Evolutionary conservation across 2,329 filamentous ascomycete species (phyloP), one percentile per base, ranked within the genome.

Genomic region (Ustilaginoidea virens): DNA sequence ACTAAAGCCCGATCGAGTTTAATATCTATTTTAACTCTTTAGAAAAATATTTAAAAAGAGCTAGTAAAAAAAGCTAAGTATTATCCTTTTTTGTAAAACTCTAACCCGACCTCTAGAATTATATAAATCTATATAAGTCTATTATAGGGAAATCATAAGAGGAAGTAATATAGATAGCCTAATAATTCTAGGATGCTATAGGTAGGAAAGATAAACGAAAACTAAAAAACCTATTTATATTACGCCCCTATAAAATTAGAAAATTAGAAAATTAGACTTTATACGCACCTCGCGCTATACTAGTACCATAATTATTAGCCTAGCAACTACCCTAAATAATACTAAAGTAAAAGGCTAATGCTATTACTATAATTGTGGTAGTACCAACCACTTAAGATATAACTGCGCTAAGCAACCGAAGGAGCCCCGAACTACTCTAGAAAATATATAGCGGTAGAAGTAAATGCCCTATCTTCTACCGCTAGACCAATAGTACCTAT

Each of bases 1-100:
- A 13, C 7, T 27, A 27, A 27, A 27, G 25, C 17, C 22, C 13
- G 5, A 27, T 27, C 9, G 25, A 27, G 6, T 27, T 27, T 27
- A 17, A 9, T 17, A 17, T 17, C 17, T 27, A 17, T 12, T 14
- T 27, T 28, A 28, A 21, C 12, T 18, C 16, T 7, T 3, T 21
- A 20, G 18, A 28, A 22, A 20, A 32, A 21, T 23, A 21, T 12
- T 2, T 29, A 17, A 21, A 27, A 20, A 19, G 19, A 27, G 11
- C 15, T 15, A 23, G 13, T 17, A 12, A 27, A 17, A 28, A 32
- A 16, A 1, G 15, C 23, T 20, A 16, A 10, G 14, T 12, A 7
- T 9, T 27, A 7, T 7, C 7, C 7, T 25, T 25, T 12, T 25
- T 15, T 12, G 7, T 12, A 12, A 25, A 25, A 7, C 14, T 12